phyloP scores from a whole-genome alignment of 1,284 basidiomycete genomes.

The Dichomitus squalens region DNA sequence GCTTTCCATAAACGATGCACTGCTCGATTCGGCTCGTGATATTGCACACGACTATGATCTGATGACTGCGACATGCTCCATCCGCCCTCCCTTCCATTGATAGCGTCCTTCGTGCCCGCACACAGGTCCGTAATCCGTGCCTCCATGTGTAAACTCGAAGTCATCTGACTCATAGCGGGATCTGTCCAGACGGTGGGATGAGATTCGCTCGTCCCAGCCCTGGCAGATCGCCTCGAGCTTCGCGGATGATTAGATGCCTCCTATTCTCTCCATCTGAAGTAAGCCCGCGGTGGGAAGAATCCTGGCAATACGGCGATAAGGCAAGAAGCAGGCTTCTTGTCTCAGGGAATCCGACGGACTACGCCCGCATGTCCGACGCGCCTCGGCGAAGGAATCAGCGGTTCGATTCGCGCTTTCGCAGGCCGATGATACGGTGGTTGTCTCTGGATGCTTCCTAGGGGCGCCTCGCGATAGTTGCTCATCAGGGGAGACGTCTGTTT shows the following conservation, averaged over 20 bases:
- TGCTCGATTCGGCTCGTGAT: slow-evolving; percentile 31
- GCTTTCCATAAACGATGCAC: slow-evolving; percentile 29
- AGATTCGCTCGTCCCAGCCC: slow-evolving; percentile 5
- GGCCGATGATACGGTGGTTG: background rate
- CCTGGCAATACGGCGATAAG: slow-evolving; percentile 21
- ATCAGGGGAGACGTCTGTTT: slow-evolving; percentile 15
- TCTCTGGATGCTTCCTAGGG: background rate
- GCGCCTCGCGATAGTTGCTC: background rate
- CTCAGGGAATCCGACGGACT: background rate
- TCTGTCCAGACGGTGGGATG: slow-evolving; percentile 12
- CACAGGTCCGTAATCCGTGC: slow-evolving; percentile 29
- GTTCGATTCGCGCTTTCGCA: background rate
- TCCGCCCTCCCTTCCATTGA: slow-evolving; percentile 23
- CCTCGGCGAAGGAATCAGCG: background rate
- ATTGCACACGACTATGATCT: slow-evolving; percentile 35
- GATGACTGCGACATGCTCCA: slow-evolving; percentile 29
- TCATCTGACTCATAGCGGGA: slow-evolving; percentile 34
- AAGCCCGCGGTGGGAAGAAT: slow-evolving; percentile 8
- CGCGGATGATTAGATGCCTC: slow-evolving; percentile 19
- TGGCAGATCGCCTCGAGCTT: slow-evolving; percentile 19
- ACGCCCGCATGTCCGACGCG: slow-evolving; percentile 3
- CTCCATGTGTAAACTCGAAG: slow-evolving; percentile 31
- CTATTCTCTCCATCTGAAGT: background rate
- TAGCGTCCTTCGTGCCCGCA: slow-evolving; percentile 21
- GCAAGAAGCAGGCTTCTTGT: slow-evolving; percentile 3